A percentile compares a stretch with the other conserved stretches of the same genome.
phyloP scores from a whole-genome alignment of 345 rosid species.

The Brassica incana region DNA sequence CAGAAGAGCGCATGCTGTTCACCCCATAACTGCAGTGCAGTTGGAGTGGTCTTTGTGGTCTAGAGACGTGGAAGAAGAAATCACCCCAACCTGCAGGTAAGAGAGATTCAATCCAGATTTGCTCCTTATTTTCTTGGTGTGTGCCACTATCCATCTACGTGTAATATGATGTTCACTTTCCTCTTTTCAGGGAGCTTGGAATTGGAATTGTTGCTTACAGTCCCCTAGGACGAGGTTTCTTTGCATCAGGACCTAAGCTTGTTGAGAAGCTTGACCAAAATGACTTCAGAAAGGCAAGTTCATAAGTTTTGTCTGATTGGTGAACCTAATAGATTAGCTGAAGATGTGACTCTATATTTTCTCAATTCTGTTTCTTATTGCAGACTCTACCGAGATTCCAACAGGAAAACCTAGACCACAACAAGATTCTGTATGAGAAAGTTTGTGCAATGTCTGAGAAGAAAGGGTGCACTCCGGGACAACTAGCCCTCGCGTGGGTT shows the following conservation, averaged over 20 bases:
- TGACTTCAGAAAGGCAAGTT: constrained; percentile 52
- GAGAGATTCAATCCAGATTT: not conserved
- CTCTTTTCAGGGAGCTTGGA: constrained; percentile 57
- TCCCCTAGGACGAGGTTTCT: constrained; percentile 68
- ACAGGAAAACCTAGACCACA: constrained; percentile 57
- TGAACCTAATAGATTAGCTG: not conserved
- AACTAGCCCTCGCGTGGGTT: constrained; percentile 72
- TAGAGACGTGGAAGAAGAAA: constrained; percentile 67
- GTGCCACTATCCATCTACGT: not conserved
- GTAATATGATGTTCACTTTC: not conserved
- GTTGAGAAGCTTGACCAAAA: constrained; percentile 37
- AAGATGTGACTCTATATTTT: not conserved
- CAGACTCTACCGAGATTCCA: constrained; percentile 62
- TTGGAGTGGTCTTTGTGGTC: constrained; percentile 77
- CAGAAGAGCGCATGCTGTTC: constrained; percentile 76
- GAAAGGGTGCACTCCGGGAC: constrained; percentile 60
- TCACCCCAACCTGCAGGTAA: constrained; percentile 41
- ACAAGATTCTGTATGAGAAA: constrained; percentile 43
- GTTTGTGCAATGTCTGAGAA: constrained; percentile 49
- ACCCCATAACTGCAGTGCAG: constrained; percentile 64
- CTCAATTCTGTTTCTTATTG: not conserved
- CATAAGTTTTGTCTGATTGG: too few relatives aligned
- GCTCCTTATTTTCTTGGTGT: not conserved
- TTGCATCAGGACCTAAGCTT: constrained; percentile 58
- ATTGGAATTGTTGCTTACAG: constrained; percentile 74